Evolutionary conservation across 2,329 filamentous ascomycete species (phyloP).

Genomic region (Colletotrichum destructivum): DNA sequence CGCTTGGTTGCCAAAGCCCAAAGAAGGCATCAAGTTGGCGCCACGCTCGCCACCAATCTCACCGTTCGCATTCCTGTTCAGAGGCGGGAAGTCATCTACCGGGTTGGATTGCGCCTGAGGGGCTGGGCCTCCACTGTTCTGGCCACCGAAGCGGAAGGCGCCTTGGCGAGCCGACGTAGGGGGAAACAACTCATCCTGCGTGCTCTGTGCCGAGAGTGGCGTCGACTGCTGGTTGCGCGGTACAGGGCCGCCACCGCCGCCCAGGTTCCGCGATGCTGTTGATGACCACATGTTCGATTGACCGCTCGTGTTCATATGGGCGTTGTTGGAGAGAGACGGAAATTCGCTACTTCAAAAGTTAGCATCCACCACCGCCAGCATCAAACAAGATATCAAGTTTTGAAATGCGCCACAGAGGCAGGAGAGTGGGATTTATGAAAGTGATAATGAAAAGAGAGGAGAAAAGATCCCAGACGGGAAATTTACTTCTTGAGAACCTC

Average conservation of each 20-base stretch:
- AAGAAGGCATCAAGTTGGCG: constrained; percentile 65
- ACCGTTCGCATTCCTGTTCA: constrained; percentile 70
- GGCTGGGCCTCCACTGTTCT: constrained; percentile 53
- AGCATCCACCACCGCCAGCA: constrained; percentile 42
- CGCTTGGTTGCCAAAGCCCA: constrained; percentile 67
- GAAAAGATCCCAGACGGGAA: not conserved
- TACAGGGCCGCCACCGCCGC: constrained; percentile 61
- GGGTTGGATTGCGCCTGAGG: constrained; percentile 64
- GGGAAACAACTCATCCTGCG: constrained; percentile 63
- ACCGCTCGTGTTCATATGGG: constrained; percentile 65
- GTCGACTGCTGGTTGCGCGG: constrained; percentile 68
- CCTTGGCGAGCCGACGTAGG: constrained; percentile 63
- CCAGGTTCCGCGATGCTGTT: constrained; percentile 63
- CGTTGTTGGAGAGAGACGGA: constrained; percentile 74
- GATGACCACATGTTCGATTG: constrained; percentile 70
- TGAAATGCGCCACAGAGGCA: not conserved
- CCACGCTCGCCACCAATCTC: constrained; percentile 71
- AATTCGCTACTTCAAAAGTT: constrained; percentile 68
- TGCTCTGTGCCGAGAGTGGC: constrained; percentile 65
- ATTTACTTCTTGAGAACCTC: constrained; percentile 52
- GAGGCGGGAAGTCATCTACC: constrained; percentile 74
- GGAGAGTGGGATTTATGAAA: constrained; percentile 7
- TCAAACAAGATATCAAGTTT: not conserved
- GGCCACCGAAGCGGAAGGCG: constrained; percentile 69
- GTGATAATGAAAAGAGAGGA: not conserved